A percentile compares a stretch with the other conserved stretches of the same genome.
phyloP scores from a whole-genome alignment of 805 yeast genomes.

The Candida vaughaniae region DNA sequence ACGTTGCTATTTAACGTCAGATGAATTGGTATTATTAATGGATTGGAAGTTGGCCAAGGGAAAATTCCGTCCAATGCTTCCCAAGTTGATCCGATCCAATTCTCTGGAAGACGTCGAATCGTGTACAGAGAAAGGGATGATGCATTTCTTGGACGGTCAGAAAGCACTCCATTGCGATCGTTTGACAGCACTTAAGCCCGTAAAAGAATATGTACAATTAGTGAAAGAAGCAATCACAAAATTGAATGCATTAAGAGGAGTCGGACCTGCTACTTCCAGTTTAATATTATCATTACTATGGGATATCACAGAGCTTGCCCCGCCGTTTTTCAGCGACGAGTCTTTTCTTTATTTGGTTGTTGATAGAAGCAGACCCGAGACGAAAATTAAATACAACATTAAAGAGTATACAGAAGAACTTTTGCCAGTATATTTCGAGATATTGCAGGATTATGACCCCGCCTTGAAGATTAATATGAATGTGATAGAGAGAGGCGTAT shows the following conservation, averaged over 20 bases:
- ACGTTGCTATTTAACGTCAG: conserved; percentile 31
- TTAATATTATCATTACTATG: conserved; percentile 36
- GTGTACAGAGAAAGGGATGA: conserved; percentile 28
- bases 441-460: conserved; percentile 9
- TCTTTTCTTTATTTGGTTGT: conserved; percentile 37
- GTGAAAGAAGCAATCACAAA: conserved; percentile 27
- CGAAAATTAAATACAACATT: conserved; percentile 40
- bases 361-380: conserved; percentile 18
- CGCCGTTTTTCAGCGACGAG: conserved; percentile 53
- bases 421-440: conserved; percentile 21
- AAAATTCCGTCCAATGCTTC: conserved; percentile 45
- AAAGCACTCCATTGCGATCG: not conserved
- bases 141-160: conserved; percentile 9
- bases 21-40: conserved; percentile 41
- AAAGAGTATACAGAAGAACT: conserved; percentile 42
- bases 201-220: conserved; percentile 15
- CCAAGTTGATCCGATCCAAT: conserved; percentile 41
- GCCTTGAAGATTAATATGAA: conserved; percentile 13
- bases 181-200: not conserved
- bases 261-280: conserved; percentile 53
- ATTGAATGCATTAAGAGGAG: conserved; percentile 41
- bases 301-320: conserved; percentile 19
- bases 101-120: conserved; percentile 24
- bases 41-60: conserved; percentile 50
- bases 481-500: conserved; percentile 33